Evolutionary conservation across 1,139 yeast genomes (phyloP), one percentile per base, ranked within the genome.

Genomic region (Kodamaea suecica): DNA sequence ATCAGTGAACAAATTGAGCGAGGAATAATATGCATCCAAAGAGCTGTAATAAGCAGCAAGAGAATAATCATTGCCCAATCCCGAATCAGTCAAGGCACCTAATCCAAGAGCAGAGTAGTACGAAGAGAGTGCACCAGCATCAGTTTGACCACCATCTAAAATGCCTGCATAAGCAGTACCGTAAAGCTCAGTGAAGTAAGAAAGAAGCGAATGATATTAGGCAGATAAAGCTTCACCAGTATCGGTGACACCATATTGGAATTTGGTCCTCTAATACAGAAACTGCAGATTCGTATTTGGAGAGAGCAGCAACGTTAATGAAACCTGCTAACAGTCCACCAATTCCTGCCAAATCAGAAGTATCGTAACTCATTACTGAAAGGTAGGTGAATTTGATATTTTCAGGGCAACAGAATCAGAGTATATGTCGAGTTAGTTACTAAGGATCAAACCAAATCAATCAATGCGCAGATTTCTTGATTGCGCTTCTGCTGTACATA

Each of bases 321-420:
- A 41, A 46, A 23, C 27, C 34, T n/a, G n/a, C n/a, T n/a, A n/a
- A n/a, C n/a, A n/a, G n/a, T 13, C 35, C 35, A 21, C 31, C 39
- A 12, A n/a, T n/a, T n/a, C n/a, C n/a, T n/a, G n/a, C n/a, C n/a
- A n/a, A n/a, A n/a, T n/a, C n/a, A n/a, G n/a, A n/a, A n/a, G n/a
- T n/a, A n/a, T n/a, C n/a, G n/a, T n/a, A n/a, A n/a, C n/a, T n/a
- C n/a, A n/a, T n/a, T n/a, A n/a, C n/a, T n/a, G n/a, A n/a, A n/a
- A n/a, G n/a, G n/a, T n/a, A n/a, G n/a, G n/a, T n/a, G n/a, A n/a
- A n/a, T n/a, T n/a, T n/a, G n/a, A n/a, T n/a, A n/a, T n/a, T n/a
- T n/a, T n/a, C n/a, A n/a, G n/a, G n/a, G n/a, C n/a, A n/a, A n/a
- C n/a, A n/a, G n/a, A n/a, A n/a, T n/a, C n/a, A n/a, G n/a, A n/a